Percentiles rank a stretch among this genome's conserved stretches.
Evolutionary conservation across 176 grass and related monocot genomes (phyloP).

Genomic region (Pontederia paniculata): DNA sequence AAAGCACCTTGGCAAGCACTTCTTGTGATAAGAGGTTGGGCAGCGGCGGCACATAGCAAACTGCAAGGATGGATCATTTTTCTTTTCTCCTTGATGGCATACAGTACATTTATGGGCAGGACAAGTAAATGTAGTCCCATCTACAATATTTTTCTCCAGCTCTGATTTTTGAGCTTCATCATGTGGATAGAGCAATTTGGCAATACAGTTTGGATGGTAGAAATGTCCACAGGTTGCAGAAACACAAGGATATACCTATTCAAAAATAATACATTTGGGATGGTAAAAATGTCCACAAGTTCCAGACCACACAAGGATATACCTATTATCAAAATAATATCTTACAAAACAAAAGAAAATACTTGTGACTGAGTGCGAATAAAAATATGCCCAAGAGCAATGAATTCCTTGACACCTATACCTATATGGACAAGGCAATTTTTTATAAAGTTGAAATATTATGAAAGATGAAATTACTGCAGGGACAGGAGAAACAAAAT

Average conservation of each 20-base stretch:
- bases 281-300: conserved; percentile 6
- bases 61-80: conserved; percentile 39
- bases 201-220: conserved; percentile 89
- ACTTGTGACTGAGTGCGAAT: no score
- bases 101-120: conserved; percentile 60
- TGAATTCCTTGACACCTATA: no score
- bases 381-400: no score
- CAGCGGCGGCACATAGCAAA: conserved; percentile 93
- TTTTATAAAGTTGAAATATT: no score
- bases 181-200: conserved; percentile 33
- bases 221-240: conserved; percentile 95
- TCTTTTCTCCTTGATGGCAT: conserved; percentile 69
- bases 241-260: conserved; percentile 81
- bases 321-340: background rate
- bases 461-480: no score
- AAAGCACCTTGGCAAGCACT: conserved; percentile 76
- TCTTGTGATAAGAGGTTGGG: conserved; percentile 78
- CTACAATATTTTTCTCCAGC: conserved; percentile 41
- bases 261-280: background rate
- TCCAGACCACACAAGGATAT: conserved; percentile 2
- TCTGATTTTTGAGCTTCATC: conserved; percentile 39
- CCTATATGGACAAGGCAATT: no score
- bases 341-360: no score
- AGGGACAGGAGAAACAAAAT: no score
- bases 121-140: conserved; percentile 62